These are phyloP conservation scores for Funneliformis geosporum DNA, from an alignment of 192 early-diverging fungal genomes.

Conservation along the genomic window DNA sequence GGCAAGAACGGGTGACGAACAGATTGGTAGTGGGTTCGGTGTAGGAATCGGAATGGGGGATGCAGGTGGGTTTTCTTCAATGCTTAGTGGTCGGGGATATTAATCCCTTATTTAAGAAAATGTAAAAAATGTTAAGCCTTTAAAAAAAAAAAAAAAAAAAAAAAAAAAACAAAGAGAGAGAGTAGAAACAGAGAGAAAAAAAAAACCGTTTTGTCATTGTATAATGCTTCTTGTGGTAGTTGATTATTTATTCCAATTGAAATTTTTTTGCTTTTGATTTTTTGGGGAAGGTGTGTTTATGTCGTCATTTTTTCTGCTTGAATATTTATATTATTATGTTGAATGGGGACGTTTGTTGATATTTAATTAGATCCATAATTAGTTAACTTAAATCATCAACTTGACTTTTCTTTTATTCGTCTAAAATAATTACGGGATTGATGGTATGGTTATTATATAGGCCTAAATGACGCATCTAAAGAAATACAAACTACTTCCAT, in stretches of 20 bases:
- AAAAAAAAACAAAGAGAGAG: constrained; percentile 13
- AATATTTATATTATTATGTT: not conserved
- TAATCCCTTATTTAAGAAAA: constrained; percentile 9
- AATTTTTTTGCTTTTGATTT: constrained; percentile 24
- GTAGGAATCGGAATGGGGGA: constrained; percentile 36
- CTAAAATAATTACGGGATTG: not conserved
- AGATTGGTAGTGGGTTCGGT: constrained; percentile 29
- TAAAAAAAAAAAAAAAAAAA: constrained; percentile 27
- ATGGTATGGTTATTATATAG: constrained; percentile 18
- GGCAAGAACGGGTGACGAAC: constrained; percentile 31
- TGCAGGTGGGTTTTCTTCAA: constrained; percentile 36
- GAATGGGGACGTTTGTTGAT: not conserved
- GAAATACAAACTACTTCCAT: constrained; percentile 29
- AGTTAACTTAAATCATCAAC: constrained; percentile 1
- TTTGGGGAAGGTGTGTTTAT: constrained; percentile 29
- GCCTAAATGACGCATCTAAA: constrained; percentile 31
- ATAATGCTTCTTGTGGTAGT: constrained; percentile 13
- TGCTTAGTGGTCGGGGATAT: constrained; percentile 35
- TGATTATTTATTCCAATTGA: constrained; percentile 16
- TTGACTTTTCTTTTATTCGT: constrained; percentile 4
- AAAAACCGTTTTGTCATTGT: not conserved
- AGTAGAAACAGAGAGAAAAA: constrained; percentile 1
- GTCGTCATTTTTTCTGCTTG: constrained; percentile 3
- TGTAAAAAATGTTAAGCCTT: no score
- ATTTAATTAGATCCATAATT: constrained; percentile 16